Evolutionary conservation across 371 early-diverging fungal genomes (phyloP).

Genomic region (Mucor velutinosus): DNA sequence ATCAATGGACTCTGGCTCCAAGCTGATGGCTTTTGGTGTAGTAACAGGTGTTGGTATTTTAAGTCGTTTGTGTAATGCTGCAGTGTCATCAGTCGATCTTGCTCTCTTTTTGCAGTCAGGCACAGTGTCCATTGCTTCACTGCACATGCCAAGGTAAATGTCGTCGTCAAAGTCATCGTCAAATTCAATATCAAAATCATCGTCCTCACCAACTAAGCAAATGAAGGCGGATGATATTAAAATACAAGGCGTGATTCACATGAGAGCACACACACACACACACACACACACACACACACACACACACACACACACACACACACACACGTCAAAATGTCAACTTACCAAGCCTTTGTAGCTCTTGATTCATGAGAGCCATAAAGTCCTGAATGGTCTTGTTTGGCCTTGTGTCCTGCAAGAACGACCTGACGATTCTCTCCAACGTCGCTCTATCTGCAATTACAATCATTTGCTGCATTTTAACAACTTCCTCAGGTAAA

Average conservation of each 20-base stretch:
- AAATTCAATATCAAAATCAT: not conserved
- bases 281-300: not conserved
- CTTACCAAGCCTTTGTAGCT: conserved; percentile 5
- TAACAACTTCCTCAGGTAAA: conserved; percentile 21
- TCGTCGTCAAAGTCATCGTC: not conserved
- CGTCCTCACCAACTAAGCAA: not conserved
- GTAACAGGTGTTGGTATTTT: not conserved
- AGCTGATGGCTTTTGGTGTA: not conserved
- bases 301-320: not conserved
- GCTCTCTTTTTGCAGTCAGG: not conserved
- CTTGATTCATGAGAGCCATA: conserved; percentile 17
- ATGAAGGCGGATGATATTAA: not conserved
- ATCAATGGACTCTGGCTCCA: not conserved
- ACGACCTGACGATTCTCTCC: conserved; percentile 17
- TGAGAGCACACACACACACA: not conserved
- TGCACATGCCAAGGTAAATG: not conserved
- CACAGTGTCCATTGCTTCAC: not conserved
- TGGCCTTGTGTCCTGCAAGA: conserved; percentile 20
- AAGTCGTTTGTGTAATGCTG: not conserved
- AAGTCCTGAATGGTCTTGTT: conserved; percentile 30
- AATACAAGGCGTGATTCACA: not conserved
- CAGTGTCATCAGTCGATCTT: not conserved
- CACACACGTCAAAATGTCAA: not conserved
- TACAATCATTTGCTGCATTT: conserved; percentile 29
- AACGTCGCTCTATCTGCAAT: conserved; percentile 16